Base-by-base conservation (phyloP, 805 yeast species). In the Saturnispora kantuleensis region DNA sequence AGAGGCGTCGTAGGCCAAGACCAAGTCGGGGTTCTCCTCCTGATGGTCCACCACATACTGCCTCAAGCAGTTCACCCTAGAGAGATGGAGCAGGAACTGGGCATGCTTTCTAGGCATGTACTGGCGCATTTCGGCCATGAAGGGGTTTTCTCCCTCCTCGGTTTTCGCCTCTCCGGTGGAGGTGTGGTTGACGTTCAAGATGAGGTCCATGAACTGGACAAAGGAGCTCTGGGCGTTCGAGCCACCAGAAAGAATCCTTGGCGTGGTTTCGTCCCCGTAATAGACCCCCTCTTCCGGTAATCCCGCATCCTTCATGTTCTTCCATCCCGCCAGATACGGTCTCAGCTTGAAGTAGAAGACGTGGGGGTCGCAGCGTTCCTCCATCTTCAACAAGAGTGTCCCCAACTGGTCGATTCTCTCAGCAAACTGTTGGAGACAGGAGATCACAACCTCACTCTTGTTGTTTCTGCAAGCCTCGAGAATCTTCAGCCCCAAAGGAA, bases 321-420 rank as follows among this genome's bases (percentile, higher is more conserved):
- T 80, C 94, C 96, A 90, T 2, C 97, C 97, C 1, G 96, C 96
- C 51, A 90, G 67, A 55, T 75, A 89, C 1, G 97, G 97, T 56
- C 97, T 73, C 38, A 89, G 73, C 48, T 90, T 74, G 67, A 74
- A 84, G 63, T 85, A 89, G 60, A 90, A 89, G 4, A 84, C 80
- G 58, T 87, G 94, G 3, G 97, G 97, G 57, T 88, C 96, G 62
- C 96, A 86, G 83, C 83, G 83, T 52, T 89, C 95, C 56, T 84
- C 88, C 93, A 89, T 84, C 53, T 75, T 73, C 76, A 81, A 76
- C 52, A 90, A 65, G 1, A 84, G 73, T 3, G 81, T 69, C 11
- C 88, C 93, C 52, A 90, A 66, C 47, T 69, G 66, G 57, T 85
- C 95, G 42, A 89, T 81, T 34, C 74, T 64, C 59, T 81, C 84